phyloP scores from a whole-genome alignment of 2,329 filamentous ascomycete genomes.

The Fusarium nelsonii region DNA sequence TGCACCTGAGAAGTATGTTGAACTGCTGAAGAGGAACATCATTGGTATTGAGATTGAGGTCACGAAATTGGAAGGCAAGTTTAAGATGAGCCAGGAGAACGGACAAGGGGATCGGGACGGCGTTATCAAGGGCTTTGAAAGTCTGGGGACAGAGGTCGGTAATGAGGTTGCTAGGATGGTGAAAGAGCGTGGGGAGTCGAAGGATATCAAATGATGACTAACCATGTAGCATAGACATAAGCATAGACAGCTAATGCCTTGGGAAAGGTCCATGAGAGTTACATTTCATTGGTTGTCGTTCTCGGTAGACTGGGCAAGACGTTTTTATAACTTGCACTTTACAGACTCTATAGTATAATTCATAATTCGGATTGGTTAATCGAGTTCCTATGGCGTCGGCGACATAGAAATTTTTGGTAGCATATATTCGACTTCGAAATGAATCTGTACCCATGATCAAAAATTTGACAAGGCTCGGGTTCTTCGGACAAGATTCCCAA shows the following conservation, averaged over 20 bases:
- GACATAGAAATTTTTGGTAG: no score
- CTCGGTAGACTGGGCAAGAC: no score
- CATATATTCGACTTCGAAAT: no score
- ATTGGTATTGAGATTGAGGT: conserved; percentile 71
- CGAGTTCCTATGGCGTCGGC: no score
- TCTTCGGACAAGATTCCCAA: background rate
- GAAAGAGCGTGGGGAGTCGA: conserved; percentile 35
- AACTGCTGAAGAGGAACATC: conserved; percentile 68
- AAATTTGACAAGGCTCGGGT: background rate
- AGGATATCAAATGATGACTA: background rate
- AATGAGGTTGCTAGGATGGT: conserved; percentile 49
- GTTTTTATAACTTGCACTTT: no score
- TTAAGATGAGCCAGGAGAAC: conserved; percentile 75
- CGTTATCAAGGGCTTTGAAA: conserved; percentile 66
- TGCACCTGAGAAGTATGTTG: conserved; percentile 67
- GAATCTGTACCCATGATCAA: no score
- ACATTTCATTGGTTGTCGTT: no score
- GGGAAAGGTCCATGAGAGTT: no score
- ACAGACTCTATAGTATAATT: no score
- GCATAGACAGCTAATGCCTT: no score
- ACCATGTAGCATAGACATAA: no score
- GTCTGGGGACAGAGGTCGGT: conserved; percentile 47
- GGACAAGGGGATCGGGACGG: conserved; percentile 64
- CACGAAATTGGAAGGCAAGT: conserved; percentile 68
- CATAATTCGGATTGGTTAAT: no score